Conservation (phyloP, 2,329 filamentous ascomycete species). For the Fusarium compactum region DNA sequence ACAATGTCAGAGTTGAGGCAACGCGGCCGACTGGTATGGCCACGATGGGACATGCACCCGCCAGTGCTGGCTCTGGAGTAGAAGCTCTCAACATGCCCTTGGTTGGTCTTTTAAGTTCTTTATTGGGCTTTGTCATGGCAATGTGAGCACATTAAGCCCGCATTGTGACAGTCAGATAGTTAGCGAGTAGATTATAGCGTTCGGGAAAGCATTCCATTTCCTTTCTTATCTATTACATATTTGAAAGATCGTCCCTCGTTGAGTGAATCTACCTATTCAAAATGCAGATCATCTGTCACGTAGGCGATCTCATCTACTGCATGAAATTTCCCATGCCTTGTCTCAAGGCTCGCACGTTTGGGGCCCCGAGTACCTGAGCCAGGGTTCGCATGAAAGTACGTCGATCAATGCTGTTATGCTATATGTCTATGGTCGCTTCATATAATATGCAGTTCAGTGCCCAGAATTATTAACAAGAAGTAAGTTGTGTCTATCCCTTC, state of each 20-base stretch:
- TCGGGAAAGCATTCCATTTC: constrained; percentile 10
- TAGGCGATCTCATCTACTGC: neutral
- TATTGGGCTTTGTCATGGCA: constrained; percentile 19
- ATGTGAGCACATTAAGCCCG: constrained; percentile 1
- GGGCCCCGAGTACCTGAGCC: neutral
- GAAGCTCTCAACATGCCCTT: neutral
- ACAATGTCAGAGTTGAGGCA: constrained; percentile 53
- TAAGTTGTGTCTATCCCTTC: neutral
- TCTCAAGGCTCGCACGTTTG: constrained; percentile 2
- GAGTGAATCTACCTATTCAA: neutral
- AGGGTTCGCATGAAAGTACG: neutral
- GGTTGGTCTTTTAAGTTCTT: constrained; percentile 13
- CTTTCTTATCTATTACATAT: constrained; percentile 18
- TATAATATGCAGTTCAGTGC: constrained; percentile 3
- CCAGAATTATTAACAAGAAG: neutral
- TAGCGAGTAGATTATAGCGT: constrained; percentile 18
- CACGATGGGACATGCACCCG: neutral
- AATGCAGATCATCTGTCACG: neutral
- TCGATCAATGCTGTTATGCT: constrained; percentile 1
- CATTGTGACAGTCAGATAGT: neutral
- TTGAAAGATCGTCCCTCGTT: neutral
- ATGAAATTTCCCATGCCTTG: neutral
- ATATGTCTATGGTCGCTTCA: constrained; percentile 2
- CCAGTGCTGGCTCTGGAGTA: constrained; percentile 1
- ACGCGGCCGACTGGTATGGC: constrained; percentile 42